Evolutionary conservation across 768 basidiomycete genomes (phyloP), one percentile per base, ranked within the genome.

Genomic region (Pseudohyphozyma bogoriensis): DNA sequence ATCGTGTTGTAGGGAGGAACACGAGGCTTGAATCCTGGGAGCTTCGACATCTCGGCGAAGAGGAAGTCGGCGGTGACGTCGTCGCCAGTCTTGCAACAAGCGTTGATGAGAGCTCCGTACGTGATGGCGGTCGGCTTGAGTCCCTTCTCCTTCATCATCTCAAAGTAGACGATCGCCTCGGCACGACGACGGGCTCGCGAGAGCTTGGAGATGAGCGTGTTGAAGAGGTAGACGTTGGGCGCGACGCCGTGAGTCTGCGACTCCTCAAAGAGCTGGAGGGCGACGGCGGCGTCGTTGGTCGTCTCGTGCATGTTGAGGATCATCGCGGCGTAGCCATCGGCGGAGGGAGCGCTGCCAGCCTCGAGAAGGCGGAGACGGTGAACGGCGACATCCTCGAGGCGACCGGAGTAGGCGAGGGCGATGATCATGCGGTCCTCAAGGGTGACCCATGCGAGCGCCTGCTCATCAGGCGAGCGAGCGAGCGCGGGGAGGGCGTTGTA

Each of bases 1-100:
- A 99, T 95, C 36, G 86, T 91, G 76, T 99, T 99, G 79, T 84
- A 99, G 1, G 93, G 93, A 24, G 93, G 95, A 1, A 95, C 84
- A 10, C 91, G 79, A 12, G 92, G 85, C 75, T 79, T 85, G 79
- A 90, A 96, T 67, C 84, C 85, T 37, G 74, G 77, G 60, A 82
- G 78, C 46, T 73, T 65, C 0, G 77, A 73, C 95, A 99, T 97
- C 77, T 96, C 91, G 57, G 74, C 70, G 76, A 95, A 99, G 47
- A 95, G 75, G 12, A 78, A 76, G 73, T 88, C 87, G 8, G 95
- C 95, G 0, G 86, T 83, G 5, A 77, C 75, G 9, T 82, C 80
- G 71, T 97, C 91, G 2, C 95, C 95, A 4, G 95, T 89, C 59
- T 93, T 81, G 39, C 88, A 89, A 73, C 91, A 95, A 1, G 92